Base-by-base conservation (phyloP, 116 monocot genomes). In the Cymodocea nodosa region DNA sequence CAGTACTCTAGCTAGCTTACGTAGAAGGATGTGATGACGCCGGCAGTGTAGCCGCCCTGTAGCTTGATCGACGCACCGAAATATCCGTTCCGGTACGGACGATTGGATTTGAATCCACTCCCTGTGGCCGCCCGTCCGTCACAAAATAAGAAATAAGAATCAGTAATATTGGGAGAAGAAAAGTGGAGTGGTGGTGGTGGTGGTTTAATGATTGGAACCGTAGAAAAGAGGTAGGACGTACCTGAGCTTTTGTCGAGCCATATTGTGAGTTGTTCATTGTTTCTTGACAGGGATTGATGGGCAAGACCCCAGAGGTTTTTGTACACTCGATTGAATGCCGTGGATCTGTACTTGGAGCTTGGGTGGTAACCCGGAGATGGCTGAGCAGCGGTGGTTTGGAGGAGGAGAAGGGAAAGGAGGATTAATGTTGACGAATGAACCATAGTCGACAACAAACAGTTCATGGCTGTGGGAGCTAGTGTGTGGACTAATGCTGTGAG, bases 101-200 rank as follows among this genome's bases (percentile, higher is more conserved):
- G 65, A 2, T 60, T 86, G 35, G 89, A 94, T 75, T 89, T 94
- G 80, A 89, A 94, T 35, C 94, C 94, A 22, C 89, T 94, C 25
- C 89, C 92, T 84, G 51, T 1, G 30, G 30, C 1, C 30, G n/a
- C n/a, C n/a, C n/a, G n/a, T 0, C 59, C 16, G 0, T 11, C 22
- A 58, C 48, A 5, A 56, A 18, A 56, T 3, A 56, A 2, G n/a
- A n/a, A n/a, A n/a, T n/a, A n/a, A 37, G 37, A 19, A 4, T 56
- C 56, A 56, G 56, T 19, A 23, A 56, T 56, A 5, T 20, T 9
- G 10, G 23, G 56, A 56, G 56, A n/a, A 16, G 12, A 23, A 23
- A 2, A 20, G 18, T 56, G 18, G n/a, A 20, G n/a, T n/a, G n/a
- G n/a, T n/a, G n/a, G n/a, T n/a, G n/a, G n/a, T n/a, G n/a, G n/a